A percentile compares a stretch with the other conserved stretches of the same genome.
These are phyloP conservation scores for Pochonia chlamydosporia DNA, from an alignment of 2,329 filamentous ascomycete species.

Conservation along the genomic window DNA sequence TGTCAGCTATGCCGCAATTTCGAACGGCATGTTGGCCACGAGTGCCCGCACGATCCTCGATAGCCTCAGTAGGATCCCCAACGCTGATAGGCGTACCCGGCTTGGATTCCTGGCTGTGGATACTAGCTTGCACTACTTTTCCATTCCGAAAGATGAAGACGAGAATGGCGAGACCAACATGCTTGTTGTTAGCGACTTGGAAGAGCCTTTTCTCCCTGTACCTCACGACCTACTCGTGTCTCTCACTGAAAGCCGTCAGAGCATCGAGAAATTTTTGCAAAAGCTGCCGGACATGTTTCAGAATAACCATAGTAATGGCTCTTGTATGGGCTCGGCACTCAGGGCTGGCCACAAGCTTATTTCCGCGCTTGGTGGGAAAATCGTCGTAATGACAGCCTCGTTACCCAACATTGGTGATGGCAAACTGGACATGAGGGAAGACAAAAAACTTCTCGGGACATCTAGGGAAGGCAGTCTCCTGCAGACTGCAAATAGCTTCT, in stretches of 20 bases:
- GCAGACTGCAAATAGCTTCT: slow-evolving; percentile 92
- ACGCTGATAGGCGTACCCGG: slow-evolving; percentile 86
- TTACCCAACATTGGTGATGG: slow-evolving; percentile 86
- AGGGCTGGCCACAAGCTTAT: slow-evolving; percentile 94
- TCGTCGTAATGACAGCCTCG: slow-evolving; percentile 84
- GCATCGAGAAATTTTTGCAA: slow-evolving; percentile 83
- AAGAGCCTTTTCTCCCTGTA: slow-evolving; percentile 93
- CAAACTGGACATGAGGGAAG: slow-evolving; percentile 87
- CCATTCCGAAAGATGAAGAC: slow-evolving; percentile 80
- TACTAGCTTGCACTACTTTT: slow-evolving; percentile 92
- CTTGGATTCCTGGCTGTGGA: slow-evolving; percentile 95
- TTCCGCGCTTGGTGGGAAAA: slow-evolving; percentile 88
- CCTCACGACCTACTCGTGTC: slow-evolving; percentile 88
- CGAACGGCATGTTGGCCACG: slow-evolving; percentile 85
- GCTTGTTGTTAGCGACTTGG: slow-evolving; percentile 90
- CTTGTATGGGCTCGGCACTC: slow-evolving; percentile 92
- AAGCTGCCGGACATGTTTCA: slow-evolving; percentile 97
- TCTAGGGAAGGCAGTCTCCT: slow-evolving; percentile 83
- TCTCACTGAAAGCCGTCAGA: slow-evolving; percentile 79
- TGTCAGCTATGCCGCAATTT: slow-evolving; percentile 85
- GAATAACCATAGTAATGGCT: slow-evolving; percentile 81
- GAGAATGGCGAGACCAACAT: slow-evolving; percentile 82
- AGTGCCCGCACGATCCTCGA: slow-evolving; percentile 90
- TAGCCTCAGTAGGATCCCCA: slow-evolving; percentile 95
- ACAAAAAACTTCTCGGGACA: slow-evolving; percentile 92